A percentile compares a stretch with the other conserved stretches of the same genome.
Conservation (phyloP, 345 rosid genomes). For the Gossypium arboreum region DNA sequence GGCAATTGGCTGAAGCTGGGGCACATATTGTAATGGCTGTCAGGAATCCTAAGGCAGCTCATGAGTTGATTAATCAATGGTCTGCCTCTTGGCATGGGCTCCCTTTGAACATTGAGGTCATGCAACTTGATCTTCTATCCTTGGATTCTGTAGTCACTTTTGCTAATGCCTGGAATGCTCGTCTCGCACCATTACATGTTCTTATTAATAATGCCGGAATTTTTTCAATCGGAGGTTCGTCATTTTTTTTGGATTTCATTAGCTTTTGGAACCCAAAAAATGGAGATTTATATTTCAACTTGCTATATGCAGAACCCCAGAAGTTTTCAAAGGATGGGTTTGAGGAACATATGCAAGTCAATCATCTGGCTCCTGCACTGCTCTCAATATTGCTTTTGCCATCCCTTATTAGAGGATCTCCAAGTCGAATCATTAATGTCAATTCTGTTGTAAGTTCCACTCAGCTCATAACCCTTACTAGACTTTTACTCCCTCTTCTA, state of each 20-base stretch:
- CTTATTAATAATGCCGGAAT: conserved; percentile 93
- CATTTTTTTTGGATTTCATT: not conserved
- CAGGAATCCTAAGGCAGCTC: conserved; percentile 71
- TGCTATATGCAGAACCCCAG: conserved; percentile 58
- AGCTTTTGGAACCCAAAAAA: not conserved
- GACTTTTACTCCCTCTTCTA: not conserved
- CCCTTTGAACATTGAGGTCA: conserved; percentile 41
- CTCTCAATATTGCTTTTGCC: conserved; percentile 88
- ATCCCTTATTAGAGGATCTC: conserved; percentile 87
- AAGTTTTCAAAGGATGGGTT: conserved; percentile 82
- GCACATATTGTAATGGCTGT: conserved; percentile 98
- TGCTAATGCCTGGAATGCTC: conserved; percentile 66
- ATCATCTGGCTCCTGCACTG: conserved; percentile 92
- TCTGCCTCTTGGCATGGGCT: conserved; percentile 49
- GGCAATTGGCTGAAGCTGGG: conserved; percentile 95
- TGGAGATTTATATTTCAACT: not conserved
- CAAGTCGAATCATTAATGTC: conserved; percentile 87
- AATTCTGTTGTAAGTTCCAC: conserved; percentile 88
- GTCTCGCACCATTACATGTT: conserved; percentile 65
- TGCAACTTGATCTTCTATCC: conserved; percentile 96
- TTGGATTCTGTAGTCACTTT: conserved; percentile 71
- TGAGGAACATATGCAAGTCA: conserved; percentile 98
- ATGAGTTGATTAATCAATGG: conserved; percentile 70
- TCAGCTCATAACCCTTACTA: not conserved
- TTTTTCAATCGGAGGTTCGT: conserved; percentile 89